Evolutionary conservation across 73 alveolate genomes (phyloP).

Genomic region (Tetrahymena thermophila): DNA sequence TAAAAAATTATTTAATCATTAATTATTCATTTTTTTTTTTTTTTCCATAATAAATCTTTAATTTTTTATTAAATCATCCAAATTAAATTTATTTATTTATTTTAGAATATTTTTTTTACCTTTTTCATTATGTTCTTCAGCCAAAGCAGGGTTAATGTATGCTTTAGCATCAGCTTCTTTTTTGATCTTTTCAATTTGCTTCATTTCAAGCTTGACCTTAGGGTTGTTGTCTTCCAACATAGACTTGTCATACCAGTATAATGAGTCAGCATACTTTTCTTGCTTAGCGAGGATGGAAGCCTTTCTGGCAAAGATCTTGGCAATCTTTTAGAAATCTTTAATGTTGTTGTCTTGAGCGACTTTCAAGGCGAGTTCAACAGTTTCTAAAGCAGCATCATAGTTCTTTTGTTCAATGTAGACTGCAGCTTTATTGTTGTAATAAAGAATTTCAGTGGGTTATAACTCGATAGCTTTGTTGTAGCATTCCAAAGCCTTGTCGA

Average conservation of each 20-base stretch:
- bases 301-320: slow-evolving; percentile 53
- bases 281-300: slow-evolving; percentile 53
- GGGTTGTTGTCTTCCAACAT: slow-evolving; percentile 71
- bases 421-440: slow-evolving; percentile 81
- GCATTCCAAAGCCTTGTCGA: slow-evolving; percentile 73
- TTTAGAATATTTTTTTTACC: slow-evolving; percentile 53
- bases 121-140: slow-evolving; percentile 81
- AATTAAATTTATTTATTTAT: neutral
- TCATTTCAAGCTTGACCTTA: slow-evolving; percentile 61
- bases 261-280: slow-evolving; percentile 58
- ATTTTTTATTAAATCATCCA: neutral
- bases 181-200: slow-evolving; percentile 71
- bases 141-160: slow-evolving; percentile 80
- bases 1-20: neutral
- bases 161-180: slow-evolving; percentile 64
- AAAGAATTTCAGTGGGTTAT: slow-evolving; percentile 67
- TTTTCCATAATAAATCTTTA: neutral
- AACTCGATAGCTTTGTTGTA: slow-evolving; percentile 81
- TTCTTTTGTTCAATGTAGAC: slow-evolving; percentile 82
- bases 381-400: slow-evolving; percentile 75
- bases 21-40: too few relatives aligned
- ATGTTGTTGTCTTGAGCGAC: slow-evolving; percentile 1
- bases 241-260: slow-evolving; percentile 57
- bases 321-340: slow-evolving; percentile 15
- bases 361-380: slow-evolving; percentile 57